Evolutionary conservation across 352 stramenopile genomes (phyloP).

Genomic region (Thalassiosira oceanica): DNA sequence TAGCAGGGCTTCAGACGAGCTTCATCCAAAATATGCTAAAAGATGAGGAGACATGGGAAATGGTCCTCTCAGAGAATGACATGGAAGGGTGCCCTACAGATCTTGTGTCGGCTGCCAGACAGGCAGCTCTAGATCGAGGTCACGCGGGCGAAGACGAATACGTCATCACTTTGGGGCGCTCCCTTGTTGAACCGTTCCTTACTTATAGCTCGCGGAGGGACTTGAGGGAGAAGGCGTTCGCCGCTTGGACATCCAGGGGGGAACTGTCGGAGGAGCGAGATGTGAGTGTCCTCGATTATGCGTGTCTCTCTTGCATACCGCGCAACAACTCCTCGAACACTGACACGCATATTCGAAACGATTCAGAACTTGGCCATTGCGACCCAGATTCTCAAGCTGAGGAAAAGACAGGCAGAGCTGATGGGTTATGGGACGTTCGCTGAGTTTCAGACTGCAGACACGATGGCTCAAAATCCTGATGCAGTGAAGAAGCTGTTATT

Average conservation of each 20-base stretch:
- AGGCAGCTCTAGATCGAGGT: constrained; percentile 66
- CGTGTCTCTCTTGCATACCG: no score
- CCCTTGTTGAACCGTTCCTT: constrained; percentile 80
- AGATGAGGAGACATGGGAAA: constrained; percentile 75
- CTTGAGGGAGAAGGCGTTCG: constrained; percentile 68
- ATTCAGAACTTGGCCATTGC: constrained; percentile 63
- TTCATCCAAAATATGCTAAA: constrained; percentile 81
- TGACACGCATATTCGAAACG: no score
- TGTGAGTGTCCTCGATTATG: no score
- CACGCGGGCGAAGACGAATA: constrained; percentile 52
- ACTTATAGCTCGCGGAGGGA: constrained; percentile 62
- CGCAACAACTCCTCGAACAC: no score
- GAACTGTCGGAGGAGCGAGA: constrained; percentile 66
- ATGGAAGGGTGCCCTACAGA: constrained; percentile 70
- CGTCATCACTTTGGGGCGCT: constrained; percentile 76
- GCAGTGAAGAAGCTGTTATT: constrained; percentile 71
- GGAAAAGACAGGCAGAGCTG: constrained; percentile 67
- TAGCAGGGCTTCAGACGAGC: constrained; percentile 68
- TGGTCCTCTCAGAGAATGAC: constrained; percentile 69
- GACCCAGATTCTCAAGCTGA: constrained; percentile 71
- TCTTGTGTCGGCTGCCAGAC: constrained; percentile 66
- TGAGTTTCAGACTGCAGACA: constrained; percentile 77
- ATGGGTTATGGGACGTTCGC: constrained; percentile 74
- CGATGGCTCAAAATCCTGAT: constrained; percentile 79
- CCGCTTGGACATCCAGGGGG: constrained; percentile 65